A percentile compares a stretch with the other conserved stretches of the same genome.
Conservation (phyloP, 2,329 filamentous ascomycete genomes). For the Cladophialophora immunda region DNA sequence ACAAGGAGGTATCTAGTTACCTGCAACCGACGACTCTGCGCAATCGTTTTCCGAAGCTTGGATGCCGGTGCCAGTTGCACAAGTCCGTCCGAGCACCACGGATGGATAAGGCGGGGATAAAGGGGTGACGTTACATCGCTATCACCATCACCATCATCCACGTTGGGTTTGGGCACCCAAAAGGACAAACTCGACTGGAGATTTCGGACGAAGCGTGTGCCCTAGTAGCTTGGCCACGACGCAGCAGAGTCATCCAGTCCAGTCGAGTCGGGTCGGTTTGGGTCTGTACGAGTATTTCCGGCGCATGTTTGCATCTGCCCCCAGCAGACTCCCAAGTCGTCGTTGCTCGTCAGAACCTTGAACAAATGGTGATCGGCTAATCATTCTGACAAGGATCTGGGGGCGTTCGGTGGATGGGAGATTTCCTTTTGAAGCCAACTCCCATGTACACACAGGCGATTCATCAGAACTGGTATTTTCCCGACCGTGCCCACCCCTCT, state of each 20-base stretch:
- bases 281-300: background rate
- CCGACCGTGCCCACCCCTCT: background rate
- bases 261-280: background rate
- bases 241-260: background rate
- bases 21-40: slow-evolving; percentile 13
- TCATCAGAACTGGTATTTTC: background rate
- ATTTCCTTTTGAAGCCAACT: slow-evolving; percentile 9
- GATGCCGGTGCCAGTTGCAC: background rate
- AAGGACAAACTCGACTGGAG: background rate
- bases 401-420: background rate
- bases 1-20: no score
- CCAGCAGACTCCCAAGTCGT: no score
- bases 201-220: background rate
- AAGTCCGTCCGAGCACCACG: background rate
- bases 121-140: background rate
- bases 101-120: slow-evolving; percentile 8
- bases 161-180: background rate
- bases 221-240: slow-evolving; percentile 1
- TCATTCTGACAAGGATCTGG: background rate
- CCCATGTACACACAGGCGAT: background rate
- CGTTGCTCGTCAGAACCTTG: background rate
- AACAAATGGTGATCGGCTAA: background rate
- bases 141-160: background rate
- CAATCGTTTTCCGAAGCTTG: slow-evolving; percentile 8
- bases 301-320: no score